Percentiles rank a stretch among this genome's conserved stretches.
phyloP scores from a whole-genome alignment of 345 rosid genomes.

The Nasturtium officinale region DNA sequence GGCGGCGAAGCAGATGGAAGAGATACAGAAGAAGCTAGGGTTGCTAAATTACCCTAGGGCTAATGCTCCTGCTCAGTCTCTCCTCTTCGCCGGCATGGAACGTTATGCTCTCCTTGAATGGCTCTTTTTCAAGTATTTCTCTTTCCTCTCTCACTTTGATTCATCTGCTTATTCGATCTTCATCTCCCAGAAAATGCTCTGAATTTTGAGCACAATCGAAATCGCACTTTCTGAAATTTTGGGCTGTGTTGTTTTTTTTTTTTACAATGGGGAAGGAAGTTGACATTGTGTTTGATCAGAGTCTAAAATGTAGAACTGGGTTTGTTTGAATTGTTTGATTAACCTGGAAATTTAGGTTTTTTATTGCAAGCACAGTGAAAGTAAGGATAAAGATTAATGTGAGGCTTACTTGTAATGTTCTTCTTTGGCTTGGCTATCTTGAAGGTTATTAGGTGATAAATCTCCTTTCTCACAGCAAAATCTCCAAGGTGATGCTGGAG shows the following conservation, averaged over 20 bases:
- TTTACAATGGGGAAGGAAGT: slow-evolving; percentile 1
- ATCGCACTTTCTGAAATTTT: not conserved
- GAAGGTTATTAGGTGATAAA: slow-evolving; percentile 86
- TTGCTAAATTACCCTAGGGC: slow-evolving; percentile 74
- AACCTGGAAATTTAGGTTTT: not conserved
- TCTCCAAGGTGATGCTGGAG: slow-evolving; percentile 78
- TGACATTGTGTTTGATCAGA: not conserved
- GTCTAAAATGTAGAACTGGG: not conserved
- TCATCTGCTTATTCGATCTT: not conserved
- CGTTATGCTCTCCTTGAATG: slow-evolving; percentile 97
- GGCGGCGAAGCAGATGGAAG: slow-evolving; percentile 98
- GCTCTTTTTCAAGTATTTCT: slow-evolving; percentile 72
- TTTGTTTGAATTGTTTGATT: slow-evolving; percentile 6
- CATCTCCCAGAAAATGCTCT: not conserved
- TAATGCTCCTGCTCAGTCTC: slow-evolving; percentile 94
- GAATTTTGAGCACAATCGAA: not conserved
- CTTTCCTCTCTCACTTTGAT: not conserved
- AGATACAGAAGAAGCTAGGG: slow-evolving; percentile 76
- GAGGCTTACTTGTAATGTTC: not conserved
- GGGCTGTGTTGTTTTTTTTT: slow-evolving; percentile 14
- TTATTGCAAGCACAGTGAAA: not conserved
- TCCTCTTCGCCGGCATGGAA: slow-evolving; percentile 98
- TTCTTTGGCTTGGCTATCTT: slow-evolving; percentile 16
- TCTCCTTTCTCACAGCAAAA: slow-evolving; percentile 94
- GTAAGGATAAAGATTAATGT: not conserved